Evolutionary conservation across 2,329 filamentous ascomycete species (phyloP), one percentile per base, ranked within the genome.

Genomic region (Xylariaceae sp.): DNA sequence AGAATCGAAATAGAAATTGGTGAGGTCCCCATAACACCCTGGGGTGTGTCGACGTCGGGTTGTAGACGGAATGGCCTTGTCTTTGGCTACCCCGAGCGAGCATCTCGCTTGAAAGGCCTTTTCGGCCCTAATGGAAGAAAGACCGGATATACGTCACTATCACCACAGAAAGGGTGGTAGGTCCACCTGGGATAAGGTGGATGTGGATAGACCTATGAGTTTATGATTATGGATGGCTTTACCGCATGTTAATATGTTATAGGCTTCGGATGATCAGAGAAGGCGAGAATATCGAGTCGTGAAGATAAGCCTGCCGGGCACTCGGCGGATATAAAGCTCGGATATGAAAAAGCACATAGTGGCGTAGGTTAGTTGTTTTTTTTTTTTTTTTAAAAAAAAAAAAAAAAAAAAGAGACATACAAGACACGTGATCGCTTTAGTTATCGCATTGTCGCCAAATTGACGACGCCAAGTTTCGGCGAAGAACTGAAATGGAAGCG

Each of bases 201-300:
- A 19, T 1, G 19, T 19, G 19, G 19, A 19, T 19, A 19, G 19
- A 19, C 1, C 19, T 19, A 19, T 19, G 19, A 19, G 2, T 1
- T 19, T 19, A 19, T 19, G 19, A 19, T 19, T 19, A 19, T 19
- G 19, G 19, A 19, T 19, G 19, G 19, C 19, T 19, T 19, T 19
- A 19, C 19, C 19, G 19, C 19, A 19, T 19, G 19, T 19, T 19
- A 41, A 47, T 56, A 58, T 60, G 29, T 53, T 11, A 30, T 12
- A 40, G 29, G 40, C 46, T 34, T 26, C 26, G 27, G 3, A 42
- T 40, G n/a, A 9, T 53, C 50, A 31, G 26, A 7, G 8, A 3
- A 40, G 53, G 41, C 1, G 31, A 30, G 35, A 12, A 31, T 19
- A 19, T 48, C 30, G 6, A 49, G 31, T 43, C 39, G 26, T 48